These are phyloP conservation scores for Umbilicus rupestris DNA, from an alignment of 164 flowering plant genomes.

Conservation along the genomic window DNA sequence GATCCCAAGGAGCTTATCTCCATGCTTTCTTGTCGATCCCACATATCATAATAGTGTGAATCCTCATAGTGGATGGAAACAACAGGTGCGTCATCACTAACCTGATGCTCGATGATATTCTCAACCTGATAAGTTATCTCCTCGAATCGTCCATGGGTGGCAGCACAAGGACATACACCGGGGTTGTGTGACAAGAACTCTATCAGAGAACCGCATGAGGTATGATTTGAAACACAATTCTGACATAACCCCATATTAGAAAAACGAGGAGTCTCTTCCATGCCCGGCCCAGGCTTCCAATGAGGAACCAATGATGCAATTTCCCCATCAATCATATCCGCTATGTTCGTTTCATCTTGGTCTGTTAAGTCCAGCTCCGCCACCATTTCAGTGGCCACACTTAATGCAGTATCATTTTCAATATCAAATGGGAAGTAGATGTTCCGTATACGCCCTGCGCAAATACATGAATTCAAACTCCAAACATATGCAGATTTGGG, in stretches of 20 bases:
- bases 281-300: constrained; percentile 43
- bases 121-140: constrained; percentile 59
- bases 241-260: constrained; percentile 23
- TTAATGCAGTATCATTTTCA: constrained; percentile 44
- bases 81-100: constrained; percentile 26
- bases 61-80: constrained; percentile 22
- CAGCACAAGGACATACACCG: constrained; percentile 40
- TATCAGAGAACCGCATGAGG: constrained; percentile 44
- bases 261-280: constrained; percentile 31
- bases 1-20: constrained; percentile 43
- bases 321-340: constrained; percentile 50
- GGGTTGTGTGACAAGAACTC: constrained; percentile 23
- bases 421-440: constrained; percentile 51
- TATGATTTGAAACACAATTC: constrained; percentile 36
- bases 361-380: constrained; percentile 46
- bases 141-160: constrained; percentile 75
- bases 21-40: constrained; percentile 33
- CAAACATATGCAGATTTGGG: not conserved
- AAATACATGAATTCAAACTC: not conserved
- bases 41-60: constrained; percentile 27
- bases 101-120: constrained; percentile 35
- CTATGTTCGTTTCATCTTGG: constrained; percentile 43
- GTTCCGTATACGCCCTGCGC: constrained; percentile 38
- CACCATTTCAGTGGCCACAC: constrained; percentile 57
- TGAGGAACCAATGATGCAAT: constrained; percentile 40